Evolutionary conservation across 768 basidiomycete species (phyloP), one percentile per base, ranked within the genome.

Genomic region (Mycena amicta): DNA sequence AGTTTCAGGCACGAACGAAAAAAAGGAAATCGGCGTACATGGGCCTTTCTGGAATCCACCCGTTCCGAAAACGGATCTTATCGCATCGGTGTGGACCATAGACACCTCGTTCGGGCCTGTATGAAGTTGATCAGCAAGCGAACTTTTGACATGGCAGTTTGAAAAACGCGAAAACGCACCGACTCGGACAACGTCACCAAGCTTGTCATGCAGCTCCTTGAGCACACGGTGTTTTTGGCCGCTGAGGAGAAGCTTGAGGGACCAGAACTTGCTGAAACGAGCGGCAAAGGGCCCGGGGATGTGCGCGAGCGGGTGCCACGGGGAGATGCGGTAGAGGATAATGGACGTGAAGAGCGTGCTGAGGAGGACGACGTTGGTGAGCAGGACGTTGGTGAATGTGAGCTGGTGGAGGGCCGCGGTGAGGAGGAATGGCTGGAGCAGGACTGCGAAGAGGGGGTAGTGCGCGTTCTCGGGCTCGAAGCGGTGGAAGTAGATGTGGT

Each of bases 181-280:
- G 28, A 82, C 76, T 62, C 86, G 74, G 23, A 86, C 81, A 23
- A 82, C 71, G 43, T 81, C 77, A 3, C 87, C 87, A 51, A 85
- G 86, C 52, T 71, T 72, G 27, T 77, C 72, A 61, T 87, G 86
- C 20, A 85, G 66, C 18, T 66, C 60, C 31, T 73, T 68, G 56
- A 78, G 77, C 55, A 76, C 74, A 2, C 71, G 64, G 60, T 84
- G 78, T 47, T 82, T 80, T 56, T 75, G 73, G 5, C 83, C 83
- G 1, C 59, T 59, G 5, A 64, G 61, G 15, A 73, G 69, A 4
- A 77, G 53, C 54, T 71, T 71, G 3, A 74, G 71, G 15, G 74
- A 65, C 53, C 68, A 71, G 16, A 79, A 63, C 54, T 80, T 78
- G 5, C 77, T 73, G 20, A 80, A 30, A 51, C 71, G 80, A 63